phyloP scores from a whole-genome alignment of 208 protist genomes.

The Balamuthia mandrillaris region DNA sequence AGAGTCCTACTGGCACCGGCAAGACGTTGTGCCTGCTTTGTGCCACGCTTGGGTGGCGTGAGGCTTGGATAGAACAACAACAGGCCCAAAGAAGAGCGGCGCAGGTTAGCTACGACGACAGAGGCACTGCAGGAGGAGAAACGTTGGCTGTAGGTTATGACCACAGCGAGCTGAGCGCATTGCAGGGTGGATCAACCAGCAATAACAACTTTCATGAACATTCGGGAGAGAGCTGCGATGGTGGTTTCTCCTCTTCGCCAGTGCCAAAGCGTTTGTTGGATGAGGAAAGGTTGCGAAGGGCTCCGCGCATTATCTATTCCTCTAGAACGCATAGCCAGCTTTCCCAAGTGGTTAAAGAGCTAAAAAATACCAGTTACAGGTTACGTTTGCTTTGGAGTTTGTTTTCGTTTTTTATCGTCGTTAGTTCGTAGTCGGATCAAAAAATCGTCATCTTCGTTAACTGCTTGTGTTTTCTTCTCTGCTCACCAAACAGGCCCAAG shows the following conservation, averaged over 20 bases:
- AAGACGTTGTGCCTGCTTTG: slow-evolving; percentile 97
- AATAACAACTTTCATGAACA: background rate
- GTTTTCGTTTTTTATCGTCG: background rate
- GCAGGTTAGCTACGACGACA: background rate
- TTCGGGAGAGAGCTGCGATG: background rate
- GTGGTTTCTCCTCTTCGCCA: too few relatives aligned
- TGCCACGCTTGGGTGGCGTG: slow-evolving; percentile 84
- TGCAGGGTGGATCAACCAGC: too few relatives aligned
- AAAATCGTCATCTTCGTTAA: background rate
- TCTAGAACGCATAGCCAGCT: slow-evolving; percentile 95
- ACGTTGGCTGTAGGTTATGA: background rate
- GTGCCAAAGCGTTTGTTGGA: too few relatives aligned
- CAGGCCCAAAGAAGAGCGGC: background rate
- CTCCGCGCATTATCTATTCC: slow-evolving; percentile 84
- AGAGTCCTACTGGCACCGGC: slow-evolving; percentile 95
- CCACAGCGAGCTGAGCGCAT: background rate
- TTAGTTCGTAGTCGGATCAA: background rate
- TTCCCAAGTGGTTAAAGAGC: slow-evolving; percentile 86
- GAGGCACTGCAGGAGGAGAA: background rate
- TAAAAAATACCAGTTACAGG: slow-evolving; percentile 82
- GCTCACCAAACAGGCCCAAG: background rate
- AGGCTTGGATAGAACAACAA: background rate
- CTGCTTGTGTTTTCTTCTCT: background rate
- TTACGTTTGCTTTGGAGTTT: slow-evolving; percentile 23
- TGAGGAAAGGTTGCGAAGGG: too few relatives aligned